Evolutionary conservation across 306 rosid genomes (phyloP).

Genomic region (Benincasa hispida): DNA sequence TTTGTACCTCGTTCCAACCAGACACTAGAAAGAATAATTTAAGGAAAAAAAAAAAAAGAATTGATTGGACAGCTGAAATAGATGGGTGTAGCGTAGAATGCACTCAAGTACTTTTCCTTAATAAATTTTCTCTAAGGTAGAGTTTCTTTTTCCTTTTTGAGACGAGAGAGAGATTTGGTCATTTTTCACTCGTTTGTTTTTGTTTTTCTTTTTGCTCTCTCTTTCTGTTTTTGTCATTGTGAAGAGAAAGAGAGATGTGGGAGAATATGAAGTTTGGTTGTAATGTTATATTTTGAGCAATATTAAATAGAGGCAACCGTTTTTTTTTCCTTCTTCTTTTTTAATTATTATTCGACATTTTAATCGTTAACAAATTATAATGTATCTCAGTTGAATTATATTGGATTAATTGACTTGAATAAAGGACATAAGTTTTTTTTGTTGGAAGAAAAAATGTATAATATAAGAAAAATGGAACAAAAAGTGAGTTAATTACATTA

Average conservation of each 20-base stretch:
- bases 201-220: neutral
- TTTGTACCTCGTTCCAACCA: too few relatives aligned
- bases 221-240: neutral
- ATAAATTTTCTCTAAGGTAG: neutral
- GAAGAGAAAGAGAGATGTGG: neutral
- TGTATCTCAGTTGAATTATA: too few relatives aligned
- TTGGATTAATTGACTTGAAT: too few relatives aligned
- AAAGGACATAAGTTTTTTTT: too few relatives aligned
- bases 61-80: too few relatives aligned
- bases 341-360: neutral
- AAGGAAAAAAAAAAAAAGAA: too few relatives aligned
- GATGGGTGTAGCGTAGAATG: too few relatives aligned
- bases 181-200: neutral
- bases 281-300: neutral
- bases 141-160: neutral
- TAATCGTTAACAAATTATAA: too few relatives aligned
- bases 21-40: too few relatives aligned
- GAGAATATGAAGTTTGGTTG: neutral
- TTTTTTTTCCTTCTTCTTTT: neutral
- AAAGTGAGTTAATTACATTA: neutral
- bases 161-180: neutral
- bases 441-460: neutral
- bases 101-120: neutral
- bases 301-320: neutral
- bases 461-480: neutral